These are phyloP conservation scores for Botrytis byssoidea DNA, from an alignment of 2,329 filamentous ascomycete species.

Conservation along the genomic window DNA sequence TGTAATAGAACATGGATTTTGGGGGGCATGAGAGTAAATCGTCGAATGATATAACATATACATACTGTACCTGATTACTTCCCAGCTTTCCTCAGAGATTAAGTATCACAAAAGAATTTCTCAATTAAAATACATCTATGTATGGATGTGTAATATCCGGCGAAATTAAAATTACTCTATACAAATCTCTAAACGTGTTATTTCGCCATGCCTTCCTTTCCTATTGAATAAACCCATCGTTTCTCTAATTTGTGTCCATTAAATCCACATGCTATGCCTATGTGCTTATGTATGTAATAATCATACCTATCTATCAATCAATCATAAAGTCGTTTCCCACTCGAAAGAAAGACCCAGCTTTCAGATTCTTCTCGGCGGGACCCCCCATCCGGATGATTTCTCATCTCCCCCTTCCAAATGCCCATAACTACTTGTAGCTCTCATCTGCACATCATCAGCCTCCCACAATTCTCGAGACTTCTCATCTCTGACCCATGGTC, in stretches of 20 bases:
- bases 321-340: not conserved
- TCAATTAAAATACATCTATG: not conserved
- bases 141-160: not conserved
- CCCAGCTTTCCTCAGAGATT: too few species aligned
- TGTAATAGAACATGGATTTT: too few species aligned
- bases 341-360: not conserved
- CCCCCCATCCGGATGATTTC: not conserved
- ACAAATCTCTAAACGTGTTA: not conserved
- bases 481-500: conserved; percentile 5
- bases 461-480: not conserved
- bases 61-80: not conserved
- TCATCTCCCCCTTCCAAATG: not conserved
- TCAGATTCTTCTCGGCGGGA: not conserved
- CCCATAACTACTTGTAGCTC: not conserved
- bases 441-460: not conserved
- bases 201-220: not conserved
- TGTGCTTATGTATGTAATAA: not conserved
- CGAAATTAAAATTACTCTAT: not conserved
- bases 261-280: not conserved
- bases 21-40: too few species aligned
- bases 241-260: not conserved
- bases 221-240: not conserved
- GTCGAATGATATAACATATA: not conserved
- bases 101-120: not conserved
- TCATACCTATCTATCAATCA: not conserved